phyloP scores from a whole-genome alignment of 805 yeast genomes.

The Candida maris region DNA sequence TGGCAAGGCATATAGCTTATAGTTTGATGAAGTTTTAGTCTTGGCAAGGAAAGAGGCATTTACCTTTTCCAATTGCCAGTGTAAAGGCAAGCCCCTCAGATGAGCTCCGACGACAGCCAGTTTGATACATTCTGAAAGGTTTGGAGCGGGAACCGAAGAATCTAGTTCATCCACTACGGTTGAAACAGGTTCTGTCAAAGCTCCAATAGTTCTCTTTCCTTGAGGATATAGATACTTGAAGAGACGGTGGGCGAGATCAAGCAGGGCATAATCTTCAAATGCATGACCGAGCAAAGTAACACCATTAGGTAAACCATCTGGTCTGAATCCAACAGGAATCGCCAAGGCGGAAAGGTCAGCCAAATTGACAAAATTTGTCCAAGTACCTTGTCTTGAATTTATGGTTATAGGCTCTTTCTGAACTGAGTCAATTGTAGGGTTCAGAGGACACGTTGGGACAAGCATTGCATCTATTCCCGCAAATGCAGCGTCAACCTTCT shows the following conservation, averaged over 20 bases:
- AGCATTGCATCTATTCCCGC: conserved; percentile 67
- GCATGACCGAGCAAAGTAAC: conserved; percentile 78
- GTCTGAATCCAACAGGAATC: conserved; percentile 83
- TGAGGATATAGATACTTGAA: conserved; percentile 45
- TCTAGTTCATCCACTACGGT: conserved; percentile 44
- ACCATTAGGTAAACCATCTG: conserved; percentile 89
- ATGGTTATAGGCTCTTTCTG: conserved; percentile 73
- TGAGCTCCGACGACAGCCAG: conserved; percentile 98
- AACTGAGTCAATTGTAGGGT: conserved; percentile 75
- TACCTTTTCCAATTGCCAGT: conserved; percentile 89
- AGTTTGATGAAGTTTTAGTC: conserved; percentile 67
- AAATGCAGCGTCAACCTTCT: conserved; percentile 54
- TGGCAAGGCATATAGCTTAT: conserved; percentile 80
- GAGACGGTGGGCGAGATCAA: conserved; percentile 76
- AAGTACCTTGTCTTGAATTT: conserved; percentile 94
- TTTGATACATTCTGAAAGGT: conserved; percentile 44
- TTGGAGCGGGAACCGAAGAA: conserved; percentile 41
- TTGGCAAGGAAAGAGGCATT: conserved; percentile 66
- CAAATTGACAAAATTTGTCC: conserved; percentile 93
- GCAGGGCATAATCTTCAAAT: conserved; percentile 83
- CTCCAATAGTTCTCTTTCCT: conserved; percentile 56
- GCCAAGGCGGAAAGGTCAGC: conserved; percentile 93
- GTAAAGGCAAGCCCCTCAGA: conserved; percentile 78
- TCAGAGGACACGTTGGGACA: conserved; percentile 93
- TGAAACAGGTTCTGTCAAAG: conserved; percentile 17